Percentiles rank a stretch among this genome's conserved stretches.
Evolutionary conservation across 768 basidiomycete species (phyloP).

Genomic region (Leccinum broughii): DNA sequence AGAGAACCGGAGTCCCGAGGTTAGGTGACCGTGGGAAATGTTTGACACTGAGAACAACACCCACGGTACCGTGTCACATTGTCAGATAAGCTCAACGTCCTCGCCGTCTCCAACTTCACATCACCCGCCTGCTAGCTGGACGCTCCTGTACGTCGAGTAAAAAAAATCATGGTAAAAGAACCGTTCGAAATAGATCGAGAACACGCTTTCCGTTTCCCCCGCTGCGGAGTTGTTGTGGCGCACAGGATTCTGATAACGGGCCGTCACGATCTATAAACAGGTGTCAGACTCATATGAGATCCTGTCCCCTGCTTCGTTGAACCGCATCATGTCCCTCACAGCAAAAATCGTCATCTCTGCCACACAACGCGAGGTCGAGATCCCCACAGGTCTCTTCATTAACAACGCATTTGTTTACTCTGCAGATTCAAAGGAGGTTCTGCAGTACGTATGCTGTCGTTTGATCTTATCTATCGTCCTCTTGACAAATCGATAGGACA

Average conservation of each 20-base stretch:
- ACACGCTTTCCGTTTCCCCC: neutral
- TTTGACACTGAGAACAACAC: neutral
- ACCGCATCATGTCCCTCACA: constrained; percentile 52
- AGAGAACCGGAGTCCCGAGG: constrained; percentile 11
- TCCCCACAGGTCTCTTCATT: constrained; percentile 88
- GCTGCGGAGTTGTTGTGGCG: constrained; percentile 13
- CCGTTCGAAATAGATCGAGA: neutral
- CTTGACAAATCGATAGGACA: constrained; percentile 44
- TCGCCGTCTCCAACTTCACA: neutral
- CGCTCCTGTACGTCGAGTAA: neutral
- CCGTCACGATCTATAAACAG: constrained; percentile 13
- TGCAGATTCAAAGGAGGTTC: constrained; percentile 60
- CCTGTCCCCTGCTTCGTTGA: neutral
- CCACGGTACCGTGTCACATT: neutral
- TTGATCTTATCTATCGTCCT: constrained; percentile 7
- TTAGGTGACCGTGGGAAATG: constrained; percentile 22
- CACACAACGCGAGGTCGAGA: constrained; percentile 50
- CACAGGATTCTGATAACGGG: constrained; percentile 7
- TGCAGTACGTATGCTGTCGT: constrained; percentile 48
- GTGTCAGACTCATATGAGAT: neutral
- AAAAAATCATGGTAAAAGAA: neutral
- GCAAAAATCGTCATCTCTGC: constrained; percentile 42
- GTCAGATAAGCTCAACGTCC: neutral
- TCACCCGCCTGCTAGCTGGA: neutral
- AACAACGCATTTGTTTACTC: constrained; percentile 88